Evolutionary conservation across 768 basidiomycete genomes (phyloP).

Genomic region (Dentipellis sp.): DNA sequence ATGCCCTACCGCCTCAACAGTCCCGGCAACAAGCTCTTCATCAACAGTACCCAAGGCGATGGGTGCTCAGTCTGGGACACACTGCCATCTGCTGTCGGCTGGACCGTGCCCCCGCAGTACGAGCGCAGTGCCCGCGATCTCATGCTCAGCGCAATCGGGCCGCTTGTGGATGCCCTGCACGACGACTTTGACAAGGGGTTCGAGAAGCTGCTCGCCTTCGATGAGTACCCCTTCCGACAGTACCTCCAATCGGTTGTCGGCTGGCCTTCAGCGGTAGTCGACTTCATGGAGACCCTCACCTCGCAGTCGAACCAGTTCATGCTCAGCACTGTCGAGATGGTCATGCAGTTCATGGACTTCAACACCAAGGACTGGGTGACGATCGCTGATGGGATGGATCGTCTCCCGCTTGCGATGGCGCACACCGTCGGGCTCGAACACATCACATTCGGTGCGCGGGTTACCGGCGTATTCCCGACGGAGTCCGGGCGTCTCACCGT

Average conservation of each 20-base stretch:
- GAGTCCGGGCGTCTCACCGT: conserved; percentile 8
- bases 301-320: conserved; percentile 19
- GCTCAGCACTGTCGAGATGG: conserved; percentile 18
- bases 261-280: conserved; percentile 14
- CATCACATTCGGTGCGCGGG: conserved; percentile 16
- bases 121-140: conserved; percentile 10
- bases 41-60: conserved; percentile 4
- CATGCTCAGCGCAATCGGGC: conserved; percentile 8
- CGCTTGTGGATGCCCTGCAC: conserved; percentile 7
- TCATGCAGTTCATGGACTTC: conserved; percentile 19
- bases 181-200: conserved; percentile 12
- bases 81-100: conserved; percentile 4
- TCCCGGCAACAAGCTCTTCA: conserved; percentile 11
- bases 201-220: conserved; percentile 10
- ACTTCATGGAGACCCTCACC: conserved; percentile 17
- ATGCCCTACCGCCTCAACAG: conserved; percentile 11
- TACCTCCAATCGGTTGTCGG: conserved; percentile 8
- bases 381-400: conserved; percentile 15
- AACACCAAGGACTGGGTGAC: conserved; percentile 16
- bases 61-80: conserved; percentile 1
- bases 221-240: conserved; percentile 15
- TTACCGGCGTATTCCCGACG: conserved; percentile 10
- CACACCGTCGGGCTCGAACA: conserved; percentile 13
- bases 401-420: conserved; percentile 17
- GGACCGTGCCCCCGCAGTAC: conserved; percentile 5